phyloP scores from a whole-genome alignment of 1,284 basidiomycete species.

The Pisolithus thermaeus region DNA sequence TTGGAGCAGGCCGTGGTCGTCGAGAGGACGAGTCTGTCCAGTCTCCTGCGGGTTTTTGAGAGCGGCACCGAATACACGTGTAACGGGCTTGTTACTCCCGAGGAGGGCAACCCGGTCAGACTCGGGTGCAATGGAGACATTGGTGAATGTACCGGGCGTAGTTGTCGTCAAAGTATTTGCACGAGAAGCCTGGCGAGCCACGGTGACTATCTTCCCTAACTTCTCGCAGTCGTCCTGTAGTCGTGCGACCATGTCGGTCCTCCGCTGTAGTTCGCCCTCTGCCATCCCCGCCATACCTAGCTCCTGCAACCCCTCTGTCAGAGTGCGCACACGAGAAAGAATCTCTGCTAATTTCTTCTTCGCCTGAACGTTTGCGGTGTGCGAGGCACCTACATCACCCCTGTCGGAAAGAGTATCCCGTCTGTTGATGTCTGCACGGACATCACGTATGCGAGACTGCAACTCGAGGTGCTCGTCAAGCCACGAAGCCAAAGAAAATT shows the following conservation, averaged over 20 bases:
- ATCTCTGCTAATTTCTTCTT: slow-evolving; percentile 79
- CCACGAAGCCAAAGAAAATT: slow-evolving; percentile 76
- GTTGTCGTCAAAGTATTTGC: slow-evolving; percentile 20
- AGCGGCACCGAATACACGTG: slow-evolving; percentile 75
- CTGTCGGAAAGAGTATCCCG: slow-evolving; percentile 77
- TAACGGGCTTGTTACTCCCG: slow-evolving; percentile 41
- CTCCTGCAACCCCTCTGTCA: slow-evolving; percentile 67
- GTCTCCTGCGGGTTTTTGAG: slow-evolving; percentile 69
- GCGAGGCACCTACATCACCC: slow-evolving; percentile 67
- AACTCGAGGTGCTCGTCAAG: slow-evolving; percentile 78
- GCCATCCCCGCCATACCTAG: slow-evolving; percentile 67
- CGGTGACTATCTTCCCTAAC: slow-evolving; percentile 70
- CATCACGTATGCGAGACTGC: slow-evolving; percentile 67
- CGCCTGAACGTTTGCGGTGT: slow-evolving; percentile 75
- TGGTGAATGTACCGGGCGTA: slow-evolving; percentile 17
- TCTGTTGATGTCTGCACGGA: slow-evolving; percentile 80
- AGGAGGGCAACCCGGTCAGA: slow-evolving; percentile 64
- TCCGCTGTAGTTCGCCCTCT: slow-evolving; percentile 77
- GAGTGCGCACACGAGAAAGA: slow-evolving; percentile 59
- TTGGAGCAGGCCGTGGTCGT: slow-evolving; percentile 74
- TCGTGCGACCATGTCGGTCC: slow-evolving; percentile 78
- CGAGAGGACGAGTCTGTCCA: slow-evolving; percentile 78
- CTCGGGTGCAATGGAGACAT: slow-evolving; percentile 41
- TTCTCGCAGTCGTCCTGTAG: slow-evolving; percentile 85
- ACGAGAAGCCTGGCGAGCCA: slow-evolving; percentile 53